Percentiles rank a stretch among this genome's conserved stretches.
These are phyloP conservation scores for Salvia rosmarinus DNA, from an alignment of 257 asterid genomes.

Conservation along the genomic window DNA sequence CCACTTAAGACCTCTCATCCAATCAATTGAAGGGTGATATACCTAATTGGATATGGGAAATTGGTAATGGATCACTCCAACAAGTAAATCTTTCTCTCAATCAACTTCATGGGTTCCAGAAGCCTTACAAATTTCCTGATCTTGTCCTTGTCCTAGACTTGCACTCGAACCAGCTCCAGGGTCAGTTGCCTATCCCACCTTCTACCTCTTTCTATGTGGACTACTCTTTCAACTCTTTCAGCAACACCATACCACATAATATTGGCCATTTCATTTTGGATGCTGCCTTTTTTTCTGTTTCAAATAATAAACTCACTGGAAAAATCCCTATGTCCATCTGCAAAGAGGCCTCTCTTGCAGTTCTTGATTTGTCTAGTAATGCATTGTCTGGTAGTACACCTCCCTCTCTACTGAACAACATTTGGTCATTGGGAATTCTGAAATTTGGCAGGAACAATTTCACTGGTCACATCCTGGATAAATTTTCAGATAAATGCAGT, in stretches of 20 bases:
- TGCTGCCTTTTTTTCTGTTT: conserved; percentile 23
- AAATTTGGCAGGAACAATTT: conserved; percentile 44
- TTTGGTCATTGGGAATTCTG: conserved; percentile 37
- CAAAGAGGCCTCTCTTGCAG: conserved; percentile 34
- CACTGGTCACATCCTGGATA: conserved; percentile 36
- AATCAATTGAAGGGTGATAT: conserved; percentile 48
- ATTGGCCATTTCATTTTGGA: conserved; percentile 12
- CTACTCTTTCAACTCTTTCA: conserved; percentile 46
- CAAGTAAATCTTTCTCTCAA: conserved; percentile 54
- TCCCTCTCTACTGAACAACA: conserved; percentile 33
- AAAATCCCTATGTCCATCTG: conserved; percentile 35
- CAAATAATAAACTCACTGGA: neutral
- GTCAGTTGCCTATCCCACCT: conserved; percentile 45
- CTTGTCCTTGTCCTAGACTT: conserved; percentile 38
- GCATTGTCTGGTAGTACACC: conserved; percentile 43
- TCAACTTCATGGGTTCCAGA: conserved; percentile 36
- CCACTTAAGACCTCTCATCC: conserved; percentile 51
- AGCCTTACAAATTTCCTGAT: conserved; percentile 28
- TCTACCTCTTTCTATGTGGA: conserved; percentile 39
- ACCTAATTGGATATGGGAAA: conserved; percentile 62
- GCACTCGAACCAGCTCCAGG: conserved; percentile 40
- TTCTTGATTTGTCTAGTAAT: conserved; percentile 53
- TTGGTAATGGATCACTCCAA: conserved; percentile 15
- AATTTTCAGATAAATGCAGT: conserved; percentile 35
- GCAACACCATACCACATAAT: conserved; percentile 31